Evolutionary conservation across 192 early-diverging fungal species (phyloP), one percentile per base, ranked within the genome.

Genomic region (Gaertneriomyces semiglobifer): DNA sequence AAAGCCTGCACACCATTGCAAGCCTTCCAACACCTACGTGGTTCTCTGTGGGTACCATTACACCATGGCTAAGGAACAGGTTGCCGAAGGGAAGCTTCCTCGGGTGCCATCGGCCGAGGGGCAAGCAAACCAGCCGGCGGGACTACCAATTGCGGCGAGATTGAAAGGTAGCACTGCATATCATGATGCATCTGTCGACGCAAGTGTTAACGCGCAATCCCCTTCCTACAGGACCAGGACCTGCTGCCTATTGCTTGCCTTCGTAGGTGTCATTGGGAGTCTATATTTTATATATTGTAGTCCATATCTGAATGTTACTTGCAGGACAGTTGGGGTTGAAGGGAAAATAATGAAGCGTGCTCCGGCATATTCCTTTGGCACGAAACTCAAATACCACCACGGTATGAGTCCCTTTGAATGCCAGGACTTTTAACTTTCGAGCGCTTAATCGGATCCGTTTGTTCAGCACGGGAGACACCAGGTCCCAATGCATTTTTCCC

Each of bases 281-380:
- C 20, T 48, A 16, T 4, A 16, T 25, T 60, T 4, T 58, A 44
- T 25, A 10, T 58, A 19, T 9, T 7, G 9, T 38, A 7, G 42
- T 45, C 25, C 44, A 48, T 18, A 39, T 43, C 11, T 12, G 42
- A 18, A 9, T 69, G n/a, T 25, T 18, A 52, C 40, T 48, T 50
- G 4, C 44, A 82, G 81, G 11, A 83, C 81, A 2, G 71, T 83
- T 54, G 81, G 81, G 18, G 38, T 70, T 18, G 62, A 76, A 47
- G 81, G 75, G 9, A 79, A 76, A 65, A 79, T 74, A 3, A 65
- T 68, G 58, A 78, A 71, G 52, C 64, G 82, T 44, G 78, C 82
- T 10, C 82, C 82, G n/a, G 82, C 82, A 40, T 84, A 84, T 52
- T 84, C 82, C 10, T 84, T 84, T 64, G 82, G 82, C 25, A 76